phyloP scores from a whole-genome alignment of 345 rosid genomes.

The Raphanus sativus region DNA sequence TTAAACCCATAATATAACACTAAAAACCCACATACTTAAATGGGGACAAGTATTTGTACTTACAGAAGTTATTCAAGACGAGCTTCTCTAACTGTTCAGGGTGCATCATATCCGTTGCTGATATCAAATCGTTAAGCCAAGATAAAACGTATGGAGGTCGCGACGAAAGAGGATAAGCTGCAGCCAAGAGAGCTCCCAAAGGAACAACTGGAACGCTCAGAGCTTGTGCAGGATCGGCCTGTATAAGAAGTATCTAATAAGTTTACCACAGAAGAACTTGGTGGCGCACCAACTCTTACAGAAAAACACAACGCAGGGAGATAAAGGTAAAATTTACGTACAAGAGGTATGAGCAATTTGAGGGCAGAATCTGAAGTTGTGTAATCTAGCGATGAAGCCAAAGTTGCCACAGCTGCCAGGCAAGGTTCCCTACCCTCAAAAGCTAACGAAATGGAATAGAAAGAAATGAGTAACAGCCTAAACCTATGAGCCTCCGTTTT shows the following conservation, averaged over 20 bases:
- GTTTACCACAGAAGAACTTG: constrained; percentile 13
- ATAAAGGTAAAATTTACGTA: constrained; percentile 41
- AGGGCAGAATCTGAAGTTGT: constrained; percentile 77
- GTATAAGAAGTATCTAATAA: constrained; percentile 35
- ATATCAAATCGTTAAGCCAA: constrained; percentile 83
- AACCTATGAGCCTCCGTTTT: constrained; percentile 3
- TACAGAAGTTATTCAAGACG: constrained; percentile 86
- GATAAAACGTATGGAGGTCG: constrained; percentile 79
- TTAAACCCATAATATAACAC: not conserved
- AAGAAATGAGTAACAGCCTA: not conserved
- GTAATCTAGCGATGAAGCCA: constrained; percentile 94
- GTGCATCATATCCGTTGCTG: constrained; percentile 96
- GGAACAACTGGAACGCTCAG: constrained; percentile 95
- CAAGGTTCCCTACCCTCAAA: constrained; percentile 69
- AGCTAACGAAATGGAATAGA: constrained; percentile 46
- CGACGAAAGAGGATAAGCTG: constrained; percentile 83
- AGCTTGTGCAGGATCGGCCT: constrained; percentile 99
- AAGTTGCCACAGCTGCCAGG: constrained; percentile 71
- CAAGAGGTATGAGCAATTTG: constrained; percentile 87
- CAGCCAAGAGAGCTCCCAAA: constrained; percentile 74
- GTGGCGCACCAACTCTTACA: constrained; percentile 6
- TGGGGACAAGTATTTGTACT: constrained; percentile 39
- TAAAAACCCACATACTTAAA: not conserved
- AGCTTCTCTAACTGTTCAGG: constrained; percentile 90
- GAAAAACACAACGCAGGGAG: constrained; percentile 8